Evolutionary conservation across 805 yeast species (phyloP).

Genomic region (Debaryomyces tyrocola): DNA sequence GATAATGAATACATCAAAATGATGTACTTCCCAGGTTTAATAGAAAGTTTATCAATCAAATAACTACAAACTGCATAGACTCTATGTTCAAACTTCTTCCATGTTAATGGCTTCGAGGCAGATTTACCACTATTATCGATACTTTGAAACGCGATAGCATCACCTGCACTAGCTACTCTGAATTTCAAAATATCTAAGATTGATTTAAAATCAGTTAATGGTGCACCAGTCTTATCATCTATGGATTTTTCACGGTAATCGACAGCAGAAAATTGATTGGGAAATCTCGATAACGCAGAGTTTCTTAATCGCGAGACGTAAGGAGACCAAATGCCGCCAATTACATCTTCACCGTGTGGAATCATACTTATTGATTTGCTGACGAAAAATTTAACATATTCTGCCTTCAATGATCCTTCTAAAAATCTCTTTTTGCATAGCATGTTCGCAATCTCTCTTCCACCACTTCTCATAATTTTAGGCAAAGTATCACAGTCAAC

Average conservation of each 20-base stretch:
- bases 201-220: constrained; percentile 68
- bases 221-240: constrained; percentile 77
- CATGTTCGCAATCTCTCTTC: constrained; percentile 91
- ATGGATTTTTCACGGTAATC: constrained; percentile 73
- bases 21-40: constrained; percentile 70
- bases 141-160: constrained; percentile 70
- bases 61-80: constrained; percentile 74
- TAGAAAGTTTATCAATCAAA: constrained; percentile 62
- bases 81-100: constrained; percentile 80
- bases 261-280: constrained; percentile 76
- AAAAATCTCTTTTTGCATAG: constrained; percentile 73
- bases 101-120: constrained; percentile 45
- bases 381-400: constrained; percentile 77
- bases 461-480: constrained; percentile 78
- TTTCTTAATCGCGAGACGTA: constrained; percentile 69
- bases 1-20: constrained; percentile 82
- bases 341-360: constrained; percentile 71
- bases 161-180: constrained; percentile 72
- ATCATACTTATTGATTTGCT: constrained; percentile 61
- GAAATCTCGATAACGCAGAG: constrained; percentile 59
- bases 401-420: constrained; percentile 77
- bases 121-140: constrained; percentile 36
- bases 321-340: constrained; percentile 83
- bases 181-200: constrained; percentile 76
- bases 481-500: constrained; percentile 83